Evolutionary conservation across 2,329 filamentous ascomycete species (phyloP).

Genomic region (Aureobasidium sp.): DNA sequence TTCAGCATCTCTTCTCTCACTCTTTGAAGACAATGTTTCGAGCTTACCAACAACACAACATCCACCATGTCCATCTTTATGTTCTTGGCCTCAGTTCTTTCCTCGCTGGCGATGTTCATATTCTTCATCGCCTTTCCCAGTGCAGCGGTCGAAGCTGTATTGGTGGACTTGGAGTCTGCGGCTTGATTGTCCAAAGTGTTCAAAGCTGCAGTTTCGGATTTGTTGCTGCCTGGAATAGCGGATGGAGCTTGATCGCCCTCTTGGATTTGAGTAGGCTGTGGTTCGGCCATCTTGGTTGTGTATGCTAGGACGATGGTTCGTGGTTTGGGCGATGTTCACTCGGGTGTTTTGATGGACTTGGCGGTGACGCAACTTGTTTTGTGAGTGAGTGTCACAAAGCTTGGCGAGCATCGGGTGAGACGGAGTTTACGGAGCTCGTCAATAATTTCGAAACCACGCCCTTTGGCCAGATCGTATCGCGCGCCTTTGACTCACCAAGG

Average conservation of each 20-base stretch:
- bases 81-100: conserved; percentile 22
- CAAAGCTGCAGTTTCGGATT: conserved; percentile 67
- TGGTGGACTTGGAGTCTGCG: conserved; percentile 38
- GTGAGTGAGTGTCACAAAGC: not conserved
- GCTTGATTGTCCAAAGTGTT: conserved; percentile 53
- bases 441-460: conserved; percentile 10
- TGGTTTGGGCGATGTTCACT: not conserved
- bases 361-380: not conserved
- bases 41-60: conserved; percentile 57
- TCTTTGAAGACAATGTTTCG: too few relatives aligned
- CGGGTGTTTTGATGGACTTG: not conserved
- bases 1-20: not conserved
- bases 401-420: not conserved
- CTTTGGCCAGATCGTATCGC: not conserved
- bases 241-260: conserved; percentile 55
- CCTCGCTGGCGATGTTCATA: conserved; percentile 32
- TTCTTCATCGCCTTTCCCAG: conserved; percentile 64
- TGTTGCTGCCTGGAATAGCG: conserved; percentile 51
- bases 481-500: conserved; percentile 3
- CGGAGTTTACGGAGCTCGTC: not conserved
- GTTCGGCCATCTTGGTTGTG: conserved; percentile 47
- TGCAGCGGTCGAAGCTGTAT: conserved; percentile 61
- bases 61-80: conserved; percentile 69
- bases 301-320: not conserved
- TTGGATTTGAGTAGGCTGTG: conserved; percentile 49